phyloP scores from a whole-genome alignment of 2,329 filamentous ascomycete genomes.

The Aspergillus spinulosporus region DNA sequence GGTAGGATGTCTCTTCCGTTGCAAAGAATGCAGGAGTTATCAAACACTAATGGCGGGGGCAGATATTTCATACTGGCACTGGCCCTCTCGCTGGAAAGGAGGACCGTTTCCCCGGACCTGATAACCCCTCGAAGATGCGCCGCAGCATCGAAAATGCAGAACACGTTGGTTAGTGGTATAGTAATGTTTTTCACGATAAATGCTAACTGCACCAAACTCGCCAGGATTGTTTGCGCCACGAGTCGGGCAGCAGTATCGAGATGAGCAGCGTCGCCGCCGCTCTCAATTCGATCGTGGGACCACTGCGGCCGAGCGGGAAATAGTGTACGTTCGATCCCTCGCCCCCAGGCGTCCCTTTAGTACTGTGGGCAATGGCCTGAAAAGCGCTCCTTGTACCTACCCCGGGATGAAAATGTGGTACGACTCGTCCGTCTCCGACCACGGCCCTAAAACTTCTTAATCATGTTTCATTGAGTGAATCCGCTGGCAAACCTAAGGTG shows the following conservation, averaged over 20 bases:
- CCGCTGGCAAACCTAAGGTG: not conserved
- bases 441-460: conserved; percentile 25
- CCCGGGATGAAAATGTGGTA: conserved; percentile 28
- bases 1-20: conserved; percentile 47
- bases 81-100: conserved; percentile 65
- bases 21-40: not conserved
- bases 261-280: conserved; percentile 72
- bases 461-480: not conserved
- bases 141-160: conserved; percentile 84
- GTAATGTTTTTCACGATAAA: not conserved
- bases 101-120: conserved; percentile 72
- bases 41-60: conserved; percentile 23
- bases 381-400: conserved; percentile 29
- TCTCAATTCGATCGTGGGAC: conserved; percentile 83
- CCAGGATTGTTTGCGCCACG: conserved; percentile 71
- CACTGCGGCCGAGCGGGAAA: conserved; percentile 66
- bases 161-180: conserved; percentile 65
- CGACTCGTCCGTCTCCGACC: conserved; percentile 19
- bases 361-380: conserved; percentile 20
- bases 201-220: not conserved
- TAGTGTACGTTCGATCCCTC: conserved; percentile 39
- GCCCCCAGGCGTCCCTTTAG: conserved; percentile 22
- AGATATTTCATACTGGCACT: conserved; percentile 56
- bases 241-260: conserved; percentile 69
- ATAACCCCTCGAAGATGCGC: conserved; percentile 86